Evolutionary conservation across 148 eudicot genomes (phyloP), one percentile per base, ranked within the genome.

Genomic region (Beta vulgaris): DNA sequence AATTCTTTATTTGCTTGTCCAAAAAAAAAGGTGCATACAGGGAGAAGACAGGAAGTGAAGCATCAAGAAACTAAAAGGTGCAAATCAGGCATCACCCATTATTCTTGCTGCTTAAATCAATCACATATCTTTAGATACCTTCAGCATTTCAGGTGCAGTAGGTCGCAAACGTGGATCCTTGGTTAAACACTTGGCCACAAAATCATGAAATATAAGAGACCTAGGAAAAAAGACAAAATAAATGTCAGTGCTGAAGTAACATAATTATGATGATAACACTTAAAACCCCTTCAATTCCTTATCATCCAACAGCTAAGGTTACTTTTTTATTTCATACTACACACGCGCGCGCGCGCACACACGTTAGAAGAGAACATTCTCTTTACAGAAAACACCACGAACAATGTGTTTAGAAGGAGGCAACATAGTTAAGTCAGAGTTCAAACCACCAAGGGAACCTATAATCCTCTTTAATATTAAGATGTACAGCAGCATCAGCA

Each of bases 151-250:
- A 73, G 90, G 66, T 29, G 99, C 97, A 72, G 92, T 83, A 51
- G 99, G 99, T 16, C 99, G 93, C 78, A 88, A 73, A 46, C 99
- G 92, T 44, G 96, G 91, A 67, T 95, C 99, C 82, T 95, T 95
- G 36, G 99, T 89, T 77, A 95, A 94, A 82, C 97, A 89, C 78
- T 95, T 95, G 21, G 99, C 99, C 76, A 95, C 86, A 79, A 95
- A 95, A 75, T 95, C 99, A 83, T 95, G 99, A 80, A 95, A 95
- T 68, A 95, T 82, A 78, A 95, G 94, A 65, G 99, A 89, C 99
- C 99, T 95, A 85, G 42, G 76, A 69, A 66, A 82, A 46, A 53
- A 19, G 16, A 44, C 18, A 71, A 76, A 65, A 23, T 39, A 18
- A 42, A 63, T 42, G 71, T 67, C 53, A 67, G 16, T 61, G 65